Evolutionary conservation across 352 stramenopile genomes (phyloP), one percentile per base, ranked within the genome.

Genomic region (Phytophthora ramorum): DNA sequence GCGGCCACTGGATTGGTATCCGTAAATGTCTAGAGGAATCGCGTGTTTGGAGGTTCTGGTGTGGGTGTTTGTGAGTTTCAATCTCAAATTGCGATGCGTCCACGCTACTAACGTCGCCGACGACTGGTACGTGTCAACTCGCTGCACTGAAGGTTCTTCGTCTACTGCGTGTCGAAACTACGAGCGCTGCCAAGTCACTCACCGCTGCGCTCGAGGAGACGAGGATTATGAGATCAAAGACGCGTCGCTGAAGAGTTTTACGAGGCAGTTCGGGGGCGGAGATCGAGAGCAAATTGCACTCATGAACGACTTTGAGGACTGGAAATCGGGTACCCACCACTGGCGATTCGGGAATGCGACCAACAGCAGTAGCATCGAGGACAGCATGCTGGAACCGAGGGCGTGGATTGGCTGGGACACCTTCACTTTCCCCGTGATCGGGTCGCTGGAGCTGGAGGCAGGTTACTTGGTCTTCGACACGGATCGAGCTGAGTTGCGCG

Each of bases 231-330:
- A 95, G 48, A 88, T 97, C 52, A 82, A 72, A 10, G 69, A 72
- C 8, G 90, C 78, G 3, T 62, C 55, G 9, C 81, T 82, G 1
- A 69, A 74, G 38, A 95, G 96, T 71, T 97, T 85, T 38, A 87
- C 86, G 41, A 81, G 96, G 59, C 53, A 81, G 19, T 99, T 98
- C 75, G 63, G 56, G 0, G 75, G 86, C 20, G 96, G 96, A 34
- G 63, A 86, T 7, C 85, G 93, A 32, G 63, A 76, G 9, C 46
- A 72, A 45, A 88, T 96, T 35, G 37, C 79, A 32, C 82, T 98
- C 10, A 91, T 97, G 72, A 93, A 97, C 41, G 83, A 98, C 76
- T 98, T 99, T 86, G 96, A 99, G 68, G 93, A 99, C 75, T 99
- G 95, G 96, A 94, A 97, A 40, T 85, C 76, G 13, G 97, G 96